Base-by-base conservation (phyloP, 139 green algal genomes). In the Eudorina sp. region DNA sequence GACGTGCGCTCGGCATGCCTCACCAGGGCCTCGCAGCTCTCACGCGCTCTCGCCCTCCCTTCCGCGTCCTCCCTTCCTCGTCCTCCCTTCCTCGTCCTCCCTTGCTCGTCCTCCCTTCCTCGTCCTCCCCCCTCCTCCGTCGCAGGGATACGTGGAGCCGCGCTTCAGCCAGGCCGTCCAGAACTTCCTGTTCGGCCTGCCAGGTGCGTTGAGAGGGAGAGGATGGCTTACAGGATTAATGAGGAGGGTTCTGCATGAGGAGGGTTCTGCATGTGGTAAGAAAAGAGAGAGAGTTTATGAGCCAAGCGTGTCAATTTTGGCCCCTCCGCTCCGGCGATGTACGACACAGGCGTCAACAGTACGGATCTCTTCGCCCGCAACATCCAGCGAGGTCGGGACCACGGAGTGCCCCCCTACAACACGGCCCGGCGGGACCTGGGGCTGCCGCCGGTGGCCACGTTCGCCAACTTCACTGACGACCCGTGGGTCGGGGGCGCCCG, bases 321-420 rank as follows among this genome's bases (percentile, higher is more conserved):
- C n/a, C n/a, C n/a, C n/a, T n/a, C n/a, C n/a, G n/a, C n/a, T n/a
- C n/a, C n/a, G n/a, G n/a, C n/a, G n/a, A 66, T 66, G 55, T 66
- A 66, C 55, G 55, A 66, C 55, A 66, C 70, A 79, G 70, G 70
- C 70, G 53, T 89, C 48, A 90, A 90, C 27, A 87, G 84, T 38
- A 90, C 34, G 3, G 90, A 93, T 88, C 45, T 93, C 19, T 51
- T 90, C 18, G 88, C 90, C 1, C 68, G 85, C 23, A 89, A 92
- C 58, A 93, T 93, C 68, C 88, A 92, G 78, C 62, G 90, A 14
- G 88, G 88, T 2, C 87, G 90, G 23, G 90, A 93, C 74, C 90
- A 93, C 58, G 90, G 90, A 36, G 34, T 91, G 27, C 90, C 90
- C 16, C 40, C 84, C 27, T 93, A 93, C 79, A 93, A 90, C 88